A percentile compares a stretch with the other conserved stretches of the same genome.
These are phyloP conservation scores for Triglochin maritima DNA, from an alignment of 106 monocot species.

Conservation along the genomic window DNA sequence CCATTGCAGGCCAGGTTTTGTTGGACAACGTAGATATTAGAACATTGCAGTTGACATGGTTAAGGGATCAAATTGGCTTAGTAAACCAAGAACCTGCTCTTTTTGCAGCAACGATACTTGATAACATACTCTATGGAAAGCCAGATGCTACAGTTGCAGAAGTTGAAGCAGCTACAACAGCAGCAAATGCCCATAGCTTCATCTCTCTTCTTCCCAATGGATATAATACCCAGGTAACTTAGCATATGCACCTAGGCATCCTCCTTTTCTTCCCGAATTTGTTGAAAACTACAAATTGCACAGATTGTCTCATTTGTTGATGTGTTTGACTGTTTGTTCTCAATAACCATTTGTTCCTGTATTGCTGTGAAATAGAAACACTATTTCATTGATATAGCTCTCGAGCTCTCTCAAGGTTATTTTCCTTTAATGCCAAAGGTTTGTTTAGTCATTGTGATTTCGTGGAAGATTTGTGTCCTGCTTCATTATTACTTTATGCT, in stretches of 20 bases:
- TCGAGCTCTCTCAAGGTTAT: too few species aligned
- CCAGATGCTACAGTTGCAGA: constrained; percentile 82
- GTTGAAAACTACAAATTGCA: too few species aligned
- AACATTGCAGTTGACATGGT: constrained; percentile 75
- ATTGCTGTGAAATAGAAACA: too few species aligned
- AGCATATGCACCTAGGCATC: background rate
- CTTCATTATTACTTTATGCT: too few species aligned
- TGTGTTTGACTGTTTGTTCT: too few species aligned
- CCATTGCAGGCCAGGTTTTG: constrained; percentile 69
- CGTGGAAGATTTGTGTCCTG: too few species aligned
- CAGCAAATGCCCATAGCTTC: constrained; percentile 97
- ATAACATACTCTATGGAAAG: constrained; percentile 92
- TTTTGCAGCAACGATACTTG: constrained; percentile 88
- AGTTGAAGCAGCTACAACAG: constrained; percentile 83
- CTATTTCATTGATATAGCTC: too few species aligned
- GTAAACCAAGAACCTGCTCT: constrained; percentile 99
- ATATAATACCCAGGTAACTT: constrained; percentile 76
- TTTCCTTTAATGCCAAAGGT: too few species aligned
- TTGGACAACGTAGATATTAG: constrained; percentile 91
- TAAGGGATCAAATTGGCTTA: constrained; percentile 93
- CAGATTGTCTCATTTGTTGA: too few species aligned
- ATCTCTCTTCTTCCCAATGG: constrained; percentile 90
- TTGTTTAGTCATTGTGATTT: too few species aligned
- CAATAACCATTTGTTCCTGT: too few species aligned
- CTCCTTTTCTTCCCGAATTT: background rate